A percentile compares a stretch with the other conserved stretches of the same genome.
Evolutionary conservation across 176 grass and related monocot genomes (phyloP).

Genomic region (Puya raimondii): DNA sequence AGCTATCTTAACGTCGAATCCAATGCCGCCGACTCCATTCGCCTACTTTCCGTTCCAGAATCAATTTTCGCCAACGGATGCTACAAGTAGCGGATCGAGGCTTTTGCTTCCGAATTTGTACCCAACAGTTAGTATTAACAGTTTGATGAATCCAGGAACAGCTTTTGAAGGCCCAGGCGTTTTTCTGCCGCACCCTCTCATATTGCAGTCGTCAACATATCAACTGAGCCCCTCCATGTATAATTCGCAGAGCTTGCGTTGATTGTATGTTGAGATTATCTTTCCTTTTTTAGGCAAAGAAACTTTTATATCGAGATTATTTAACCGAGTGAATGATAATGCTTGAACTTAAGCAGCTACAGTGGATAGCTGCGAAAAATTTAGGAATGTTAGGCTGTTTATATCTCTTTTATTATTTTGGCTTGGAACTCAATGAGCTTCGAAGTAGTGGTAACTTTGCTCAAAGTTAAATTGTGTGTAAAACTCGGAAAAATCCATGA

Average conservation of each 20-base stretch:
- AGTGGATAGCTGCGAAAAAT: too few species aligned
- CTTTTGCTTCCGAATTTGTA: constrained; percentile 27
- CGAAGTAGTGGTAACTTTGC: too few species aligned
- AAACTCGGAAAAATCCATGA: too few species aligned
- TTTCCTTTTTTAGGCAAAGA: constrained; percentile 27
- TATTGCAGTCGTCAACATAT: constrained; percentile 36
- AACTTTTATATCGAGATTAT: constrained; percentile 25
- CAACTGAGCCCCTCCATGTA: constrained; percentile 44
- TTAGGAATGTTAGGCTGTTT: too few species aligned
- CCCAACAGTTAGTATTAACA: constrained; percentile 29
- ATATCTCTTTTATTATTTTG: too few species aligned
- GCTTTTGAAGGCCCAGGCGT: constrained; percentile 19
- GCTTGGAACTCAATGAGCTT: too few species aligned
- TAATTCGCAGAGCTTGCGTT: constrained; percentile 41
- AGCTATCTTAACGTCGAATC: constrained; percentile 26
- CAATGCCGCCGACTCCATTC: constrained; percentile 30
- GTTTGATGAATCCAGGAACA: constrained; percentile 38
- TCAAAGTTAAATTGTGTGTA: too few species aligned
- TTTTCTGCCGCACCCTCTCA: constrained; percentile 36
- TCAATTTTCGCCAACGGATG: constrained; percentile 36
- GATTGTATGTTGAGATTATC: constrained; percentile 31
- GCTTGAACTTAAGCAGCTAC: too few species aligned
- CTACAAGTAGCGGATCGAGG: constrained; percentile 26
- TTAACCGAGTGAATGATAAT: background rate
- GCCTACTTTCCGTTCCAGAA: constrained; percentile 47